Conservation (phyloP, 2,329 filamentous ascomycete species). For the Sphaceloma murrayae region DNA sequence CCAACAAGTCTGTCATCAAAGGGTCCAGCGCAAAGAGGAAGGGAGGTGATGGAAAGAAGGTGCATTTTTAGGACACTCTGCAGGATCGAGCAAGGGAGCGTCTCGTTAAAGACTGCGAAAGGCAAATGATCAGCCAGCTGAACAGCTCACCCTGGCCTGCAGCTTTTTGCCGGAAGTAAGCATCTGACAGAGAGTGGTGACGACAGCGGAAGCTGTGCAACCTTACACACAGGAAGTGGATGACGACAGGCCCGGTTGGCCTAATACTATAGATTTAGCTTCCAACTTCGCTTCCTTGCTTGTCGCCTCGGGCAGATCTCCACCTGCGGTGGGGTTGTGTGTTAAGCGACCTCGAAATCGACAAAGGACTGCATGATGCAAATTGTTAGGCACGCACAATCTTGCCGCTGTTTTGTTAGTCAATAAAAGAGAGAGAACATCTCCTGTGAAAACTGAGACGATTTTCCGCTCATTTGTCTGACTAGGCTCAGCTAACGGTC, state of each 20-base stretch:
- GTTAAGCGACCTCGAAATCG: neutral
- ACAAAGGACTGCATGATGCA: too few relatives aligned
- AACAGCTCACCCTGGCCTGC: neutral
- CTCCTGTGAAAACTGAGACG: too few relatives aligned
- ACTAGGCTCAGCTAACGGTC: neutral
- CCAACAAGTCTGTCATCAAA: conserved; percentile 2
- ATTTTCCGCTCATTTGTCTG: neutral
- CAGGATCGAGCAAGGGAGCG: conserved; percentile 1
- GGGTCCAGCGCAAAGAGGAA: neutral
- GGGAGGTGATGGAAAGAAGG: neutral
- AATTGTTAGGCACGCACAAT: too few relatives aligned
- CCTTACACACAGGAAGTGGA: neutral
- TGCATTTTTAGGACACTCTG: conserved; percentile 4
- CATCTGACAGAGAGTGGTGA: too few relatives aligned
- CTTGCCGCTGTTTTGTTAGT: neutral
- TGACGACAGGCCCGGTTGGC: conserved; percentile 6
- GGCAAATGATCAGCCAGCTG: neutral
- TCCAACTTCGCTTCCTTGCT: too few relatives aligned
- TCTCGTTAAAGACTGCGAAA: neutral
- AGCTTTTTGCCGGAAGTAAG: too few relatives aligned
- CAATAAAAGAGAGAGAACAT: too few relatives aligned
- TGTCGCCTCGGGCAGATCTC: neutral
- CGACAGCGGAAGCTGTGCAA: neutral
- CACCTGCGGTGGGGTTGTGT: neutral
- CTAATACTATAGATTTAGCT: too few relatives aligned